Percentiles rank a stretch among this genome's conserved stretches.
These are phyloP conservation scores for Brettanomyces naardenensis DNA, from an alignment of 805 yeast species.

Conservation along the genomic window DNA sequence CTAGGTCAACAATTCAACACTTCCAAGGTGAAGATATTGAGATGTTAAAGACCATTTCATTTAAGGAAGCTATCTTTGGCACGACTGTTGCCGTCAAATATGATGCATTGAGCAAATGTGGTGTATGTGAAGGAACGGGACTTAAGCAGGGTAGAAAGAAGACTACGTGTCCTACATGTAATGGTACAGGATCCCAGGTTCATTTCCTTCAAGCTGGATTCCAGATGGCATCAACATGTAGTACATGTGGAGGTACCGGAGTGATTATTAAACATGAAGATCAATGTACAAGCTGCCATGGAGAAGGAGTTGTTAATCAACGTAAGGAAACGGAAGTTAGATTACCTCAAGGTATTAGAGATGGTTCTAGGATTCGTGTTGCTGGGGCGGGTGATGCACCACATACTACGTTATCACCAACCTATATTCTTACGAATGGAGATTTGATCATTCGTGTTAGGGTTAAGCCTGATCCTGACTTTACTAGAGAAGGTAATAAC, in stretches of 20 bases:
- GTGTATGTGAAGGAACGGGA: constrained; percentile 79
- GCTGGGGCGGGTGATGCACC: constrained; percentile 92
- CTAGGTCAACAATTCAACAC: constrained; percentile 51
- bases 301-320: constrained; percentile 73
- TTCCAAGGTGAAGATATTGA: constrained; percentile 87
- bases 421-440: constrained; percentile 66
- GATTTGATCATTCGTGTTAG: constrained; percentile 79
- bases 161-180: constrained; percentile 77
- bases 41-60: constrained; percentile 60
- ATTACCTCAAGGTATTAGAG: constrained; percentile 81
- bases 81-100: constrained; percentile 57
- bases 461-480: constrained; percentile 67
- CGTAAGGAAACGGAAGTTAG: constrained; percentile 71
- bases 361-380: constrained; percentile 78
- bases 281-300: constrained; percentile 76
- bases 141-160: constrained; percentile 68
- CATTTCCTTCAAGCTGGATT: constrained; percentile 87
- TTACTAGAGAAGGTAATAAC: constrained; percentile 59
- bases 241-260: constrained; percentile 82
- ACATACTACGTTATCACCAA: constrained; percentile 61
- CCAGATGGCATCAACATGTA: constrained; percentile 94
- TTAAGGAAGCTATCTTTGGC: constrained; percentile 87
- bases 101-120: constrained; percentile 68
- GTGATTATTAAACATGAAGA: constrained; percentile 60
- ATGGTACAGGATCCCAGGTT: constrained; percentile 87